Conservation (phyloP, 352 stramenopile genomes). For the Blastocystis sp. region DNA sequence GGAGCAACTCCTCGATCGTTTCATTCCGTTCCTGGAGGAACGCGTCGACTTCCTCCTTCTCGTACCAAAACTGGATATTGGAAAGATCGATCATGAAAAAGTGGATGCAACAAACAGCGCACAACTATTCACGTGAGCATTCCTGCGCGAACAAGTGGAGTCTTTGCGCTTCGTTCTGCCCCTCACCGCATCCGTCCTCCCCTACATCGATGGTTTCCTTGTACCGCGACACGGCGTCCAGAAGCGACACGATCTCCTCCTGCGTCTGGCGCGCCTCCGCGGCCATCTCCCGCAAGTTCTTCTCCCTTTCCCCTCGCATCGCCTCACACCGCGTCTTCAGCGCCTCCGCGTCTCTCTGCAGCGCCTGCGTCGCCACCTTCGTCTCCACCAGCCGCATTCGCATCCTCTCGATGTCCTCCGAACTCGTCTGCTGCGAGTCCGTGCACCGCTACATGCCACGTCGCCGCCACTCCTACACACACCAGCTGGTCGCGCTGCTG, state of each 20-base stretch:
- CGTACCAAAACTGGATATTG: constrained; percentile 10
- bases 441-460: not conserved
- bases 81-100: constrained; percentile 32
- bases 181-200: not conserved
- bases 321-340: not conserved
- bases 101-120: not conserved
- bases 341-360: not conserved
- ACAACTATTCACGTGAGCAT: not conserved
- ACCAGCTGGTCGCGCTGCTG: constrained; percentile 7
- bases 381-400: not conserved
- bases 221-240: constrained; percentile 19
- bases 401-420: not conserved
- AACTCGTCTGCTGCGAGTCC: not conserved
- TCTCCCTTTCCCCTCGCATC: not conserved
- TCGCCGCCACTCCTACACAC: not conserved
- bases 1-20: constrained; percentile 6
- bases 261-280: constrained; percentile 11
- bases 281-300: not conserved
- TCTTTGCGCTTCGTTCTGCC: not conserved
- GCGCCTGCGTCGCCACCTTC: not conserved
- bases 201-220: constrained; percentile 46
- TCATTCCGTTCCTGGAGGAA: not conserved
- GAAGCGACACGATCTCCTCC: not conserved
- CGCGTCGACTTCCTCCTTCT: constrained; percentile 17
- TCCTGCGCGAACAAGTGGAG: not conserved